A percentile compares a stretch with the other conserved stretches of the same genome.
phyloP scores from a whole-genome alignment of 345 rosid species.

The Syzygium jambos region DNA sequence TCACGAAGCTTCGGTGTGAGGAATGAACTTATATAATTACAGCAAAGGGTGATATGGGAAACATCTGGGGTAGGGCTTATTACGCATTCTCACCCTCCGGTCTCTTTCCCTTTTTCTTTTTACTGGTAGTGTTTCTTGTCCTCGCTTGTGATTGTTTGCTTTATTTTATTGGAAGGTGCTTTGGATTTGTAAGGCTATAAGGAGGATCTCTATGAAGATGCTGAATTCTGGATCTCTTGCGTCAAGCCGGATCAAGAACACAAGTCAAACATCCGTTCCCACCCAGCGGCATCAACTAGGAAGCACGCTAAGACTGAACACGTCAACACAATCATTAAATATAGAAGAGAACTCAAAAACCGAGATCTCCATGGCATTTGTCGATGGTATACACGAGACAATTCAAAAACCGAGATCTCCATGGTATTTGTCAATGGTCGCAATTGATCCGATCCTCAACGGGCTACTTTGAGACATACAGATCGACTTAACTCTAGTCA shows the following conservation, averaged over 20 bases:
- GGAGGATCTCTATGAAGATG: background rate
- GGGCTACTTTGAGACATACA: background rate
- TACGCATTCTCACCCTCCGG: background rate
- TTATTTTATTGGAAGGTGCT: background rate
- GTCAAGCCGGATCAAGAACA: background rate
- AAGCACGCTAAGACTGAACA: background rate
- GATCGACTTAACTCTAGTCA: background rate
- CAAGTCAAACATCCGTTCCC: background rate
- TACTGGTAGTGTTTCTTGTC: background rate
- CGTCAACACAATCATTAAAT: background rate
- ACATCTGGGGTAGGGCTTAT: background rate
- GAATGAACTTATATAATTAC: background rate
- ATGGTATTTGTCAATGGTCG: rapidly evolving
- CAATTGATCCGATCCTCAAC: background rate
- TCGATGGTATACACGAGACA: background rate
- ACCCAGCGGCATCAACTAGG: background rate
- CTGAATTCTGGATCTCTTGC: background rate
- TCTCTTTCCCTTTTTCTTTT: background rate
- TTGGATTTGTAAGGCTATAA: background rate
- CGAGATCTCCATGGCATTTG: background rate
- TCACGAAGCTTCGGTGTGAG: background rate
- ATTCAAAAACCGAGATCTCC: background rate
- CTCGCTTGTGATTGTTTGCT: background rate
- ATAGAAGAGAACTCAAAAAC: background rate
- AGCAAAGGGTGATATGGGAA: background rate